Base-by-base conservation (phyloP, 2,329 filamentous ascomycete species). In the Penicillium sp. region DNA sequence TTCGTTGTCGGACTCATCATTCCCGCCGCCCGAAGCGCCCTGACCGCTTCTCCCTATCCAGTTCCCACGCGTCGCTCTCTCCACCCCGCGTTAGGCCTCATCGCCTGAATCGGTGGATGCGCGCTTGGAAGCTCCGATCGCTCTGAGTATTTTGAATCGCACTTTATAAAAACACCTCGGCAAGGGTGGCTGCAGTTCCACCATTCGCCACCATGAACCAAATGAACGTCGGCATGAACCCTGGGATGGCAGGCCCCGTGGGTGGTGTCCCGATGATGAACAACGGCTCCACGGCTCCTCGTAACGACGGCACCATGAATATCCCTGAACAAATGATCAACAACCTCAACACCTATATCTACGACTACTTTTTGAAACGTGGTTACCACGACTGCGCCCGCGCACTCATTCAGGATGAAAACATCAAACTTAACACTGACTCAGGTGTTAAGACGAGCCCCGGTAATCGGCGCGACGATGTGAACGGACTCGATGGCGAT, bases 301-400 rank as follows among this genome's bases (percentile, higher is more conserved):
- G 77, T 67, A 71, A 73, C 52, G 70, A 76, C 57, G 64, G 65
- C 51, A 74, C 73, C 57, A 73, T 75, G 63, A 70, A 68, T 56
- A 70, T 65, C 41, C 68, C 72, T 46, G 72, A 75, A 48, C 60
- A 58, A 27, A 69, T 75, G 66, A 72, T 74, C 62, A 70, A 66
- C 60, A 75, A 73, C 51, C 76, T 87, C 56, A 86, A 87, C 73
- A 86, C 84, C 49, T 86, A 85, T 73, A 87, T 88, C 63, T 88
- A 87, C 74, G 84, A 87, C 72, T 87, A 87, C 71, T 93, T 97
- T 62, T 80, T 97, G 63, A 90, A 89, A 68, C 89, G 91, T 73
- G 84, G 86, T 64, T 90, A 96, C 82, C 88, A 84, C 69, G 89
- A 94, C 62, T 88, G 89, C 71, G 94, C 94, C 62, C 86, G 90